These are phyloP conservation scores for Leucaena leucocephala DNA, from an alignment of 306 rosid species.

Conservation along the genomic window DNA sequence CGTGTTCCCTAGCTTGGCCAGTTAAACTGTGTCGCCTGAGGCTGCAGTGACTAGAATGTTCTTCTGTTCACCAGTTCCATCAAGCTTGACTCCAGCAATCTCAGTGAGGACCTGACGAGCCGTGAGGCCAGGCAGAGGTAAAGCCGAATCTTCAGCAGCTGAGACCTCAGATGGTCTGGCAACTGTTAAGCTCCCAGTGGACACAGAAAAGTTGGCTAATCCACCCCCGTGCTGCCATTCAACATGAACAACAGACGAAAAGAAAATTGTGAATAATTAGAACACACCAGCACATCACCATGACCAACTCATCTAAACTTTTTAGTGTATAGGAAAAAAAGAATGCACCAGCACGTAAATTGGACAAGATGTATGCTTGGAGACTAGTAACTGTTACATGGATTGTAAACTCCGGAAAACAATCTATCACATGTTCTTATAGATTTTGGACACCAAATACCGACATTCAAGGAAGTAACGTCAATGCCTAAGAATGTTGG, in stretches of 20 bases:
- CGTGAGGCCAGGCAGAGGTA: conserved; percentile 67
- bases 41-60: conserved; percentile 83
- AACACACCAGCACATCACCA: background rate
- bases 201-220: conserved; percentile 63
- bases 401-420: background rate
- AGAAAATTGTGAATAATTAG: background rate
- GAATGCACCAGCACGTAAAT: background rate
- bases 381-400: too few relatives aligned
- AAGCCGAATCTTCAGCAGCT: conserved; percentile 59
- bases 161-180: conserved; percentile 54
- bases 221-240: conserved; percentile 71
- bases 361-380: background rate
- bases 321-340: too few relatives aligned
- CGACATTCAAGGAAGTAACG: background rate
- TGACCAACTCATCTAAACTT: too few relatives aligned
- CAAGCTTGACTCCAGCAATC: conserved; percentile 52
- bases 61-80: conserved; percentile 47
- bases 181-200: conserved; percentile 51
- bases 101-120: conserved; percentile 69
- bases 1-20: conserved; percentile 83
- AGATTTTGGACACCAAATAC: background rate
- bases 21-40: conserved; percentile 81
- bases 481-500: background rate
- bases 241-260: background rate
- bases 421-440: conserved; percentile 3